Evolutionary conservation across 1,284 basidiomycete species (phyloP).

Genomic region (Anthracocystis setariae): DNA sequence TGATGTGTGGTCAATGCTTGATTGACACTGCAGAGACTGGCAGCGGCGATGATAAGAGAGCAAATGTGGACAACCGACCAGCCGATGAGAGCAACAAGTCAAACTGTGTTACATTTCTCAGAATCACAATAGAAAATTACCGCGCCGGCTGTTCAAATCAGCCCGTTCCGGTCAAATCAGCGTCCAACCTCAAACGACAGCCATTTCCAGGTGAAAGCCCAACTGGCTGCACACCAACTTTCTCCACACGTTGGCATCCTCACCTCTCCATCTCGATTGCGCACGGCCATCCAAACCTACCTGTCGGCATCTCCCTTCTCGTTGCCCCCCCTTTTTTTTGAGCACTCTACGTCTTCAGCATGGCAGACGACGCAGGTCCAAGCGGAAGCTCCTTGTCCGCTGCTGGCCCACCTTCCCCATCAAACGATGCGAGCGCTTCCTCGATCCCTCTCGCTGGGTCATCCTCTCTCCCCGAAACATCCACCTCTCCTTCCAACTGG

Average conservation of each 20-base stretch:
- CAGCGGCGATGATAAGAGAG: no score
- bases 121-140: no score
- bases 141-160: neutral
- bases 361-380: constrained; percentile 18
- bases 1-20: no score
- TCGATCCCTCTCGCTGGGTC: neutral
- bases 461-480: neutral
- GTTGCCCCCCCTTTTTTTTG: neutral
- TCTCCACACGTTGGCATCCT: constrained; percentile 11
- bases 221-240: constrained; percentile 1
- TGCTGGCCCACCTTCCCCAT: neutral
- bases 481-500: neutral
- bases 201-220: constrained; percentile 11
- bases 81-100: no score
- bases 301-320: neutral
- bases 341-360: neutral
- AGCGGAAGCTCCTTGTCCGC: constrained; percentile 2
- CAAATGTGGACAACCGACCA: no score
- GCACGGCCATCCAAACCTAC: neutral
- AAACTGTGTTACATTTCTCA: no score
- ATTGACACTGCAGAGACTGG: no score
- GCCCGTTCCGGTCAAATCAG: constrained; percentile 8
- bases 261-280: neutral
- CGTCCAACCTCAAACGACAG: neutral
- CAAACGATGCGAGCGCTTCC: constrained; percentile 1